Evolutionary conservation across 768 basidiomycete species (phyloP).

Genomic region (Hericium alpestre): DNA sequence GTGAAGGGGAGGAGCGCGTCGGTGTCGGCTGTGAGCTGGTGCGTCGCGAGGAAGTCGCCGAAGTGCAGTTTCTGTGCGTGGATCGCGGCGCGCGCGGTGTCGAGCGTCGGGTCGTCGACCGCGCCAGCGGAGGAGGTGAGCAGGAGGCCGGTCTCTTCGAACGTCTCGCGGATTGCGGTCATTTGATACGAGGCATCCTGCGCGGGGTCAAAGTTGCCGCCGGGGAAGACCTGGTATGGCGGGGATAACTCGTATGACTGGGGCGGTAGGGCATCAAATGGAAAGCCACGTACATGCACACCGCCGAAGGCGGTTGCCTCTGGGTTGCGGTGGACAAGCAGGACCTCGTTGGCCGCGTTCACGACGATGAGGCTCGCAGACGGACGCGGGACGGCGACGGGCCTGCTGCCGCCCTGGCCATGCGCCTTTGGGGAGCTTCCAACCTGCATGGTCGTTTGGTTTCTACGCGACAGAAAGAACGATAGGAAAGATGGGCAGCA

Average conservation of each 20-base stretch:
- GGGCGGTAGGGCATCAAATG: neutral
- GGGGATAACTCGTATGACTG: neutral
- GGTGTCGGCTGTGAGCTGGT: constrained; percentile 34
- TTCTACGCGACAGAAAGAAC: no score
- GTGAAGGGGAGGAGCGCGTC: constrained; percentile 56
- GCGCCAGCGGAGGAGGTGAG: constrained; percentile 32
- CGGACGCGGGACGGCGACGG: constrained; percentile 32
- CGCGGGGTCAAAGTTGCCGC: constrained; percentile 53
- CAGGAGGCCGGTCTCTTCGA: constrained; percentile 65
- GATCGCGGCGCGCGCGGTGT: constrained; percentile 44
- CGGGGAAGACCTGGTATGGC: constrained; percentile 58
- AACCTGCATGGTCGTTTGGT: no score
- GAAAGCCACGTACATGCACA: constrained; percentile 35
- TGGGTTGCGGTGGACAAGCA: constrained; percentile 63
- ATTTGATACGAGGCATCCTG: constrained; percentile 48
- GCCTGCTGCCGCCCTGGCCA: neutral
- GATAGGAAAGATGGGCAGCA: no score
- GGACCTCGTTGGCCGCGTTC: constrained; percentile 54
- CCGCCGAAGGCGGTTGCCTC: constrained; percentile 54
- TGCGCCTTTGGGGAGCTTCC: no score
- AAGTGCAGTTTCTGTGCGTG: constrained; percentile 44
- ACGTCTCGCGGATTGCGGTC: constrained; percentile 68
- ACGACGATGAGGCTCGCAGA: constrained; percentile 62
- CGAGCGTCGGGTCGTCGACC: constrained; percentile 31
- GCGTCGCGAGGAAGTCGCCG: constrained; percentile 37